Evolutionary conservation across 2,329 filamentous ascomycete species (phyloP).

Genomic region (Monosporascus ibericus): DNA sequence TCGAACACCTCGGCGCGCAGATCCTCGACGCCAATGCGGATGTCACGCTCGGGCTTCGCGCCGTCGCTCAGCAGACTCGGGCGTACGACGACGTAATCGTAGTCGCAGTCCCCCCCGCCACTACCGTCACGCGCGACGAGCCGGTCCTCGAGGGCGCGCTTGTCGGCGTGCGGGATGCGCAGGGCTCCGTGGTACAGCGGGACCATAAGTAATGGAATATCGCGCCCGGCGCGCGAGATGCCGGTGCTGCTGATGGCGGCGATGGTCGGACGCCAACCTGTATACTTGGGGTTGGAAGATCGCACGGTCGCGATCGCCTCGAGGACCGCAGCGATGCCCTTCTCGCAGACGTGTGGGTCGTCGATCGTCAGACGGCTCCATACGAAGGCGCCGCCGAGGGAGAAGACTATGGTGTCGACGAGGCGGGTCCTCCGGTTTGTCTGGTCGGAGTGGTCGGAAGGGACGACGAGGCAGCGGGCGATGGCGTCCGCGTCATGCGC

Average conservation of each 20-base stretch:
- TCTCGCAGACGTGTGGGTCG: conserved; percentile 43
- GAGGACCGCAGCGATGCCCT: conserved; percentile 37
- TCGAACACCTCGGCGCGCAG: conserved; percentile 19
- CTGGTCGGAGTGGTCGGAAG: conserved; percentile 12
- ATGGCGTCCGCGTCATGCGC: conserved; percentile 36
- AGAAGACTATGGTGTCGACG: conserved; percentile 41
- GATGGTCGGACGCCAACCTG: conserved; percentile 25
- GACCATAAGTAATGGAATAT: conserved; percentile 35
- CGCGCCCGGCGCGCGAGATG: conserved; percentile 29
- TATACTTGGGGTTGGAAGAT: background rate
- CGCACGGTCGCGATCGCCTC: conserved; percentile 28
- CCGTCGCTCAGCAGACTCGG: conserved; percentile 31
- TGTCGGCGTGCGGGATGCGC: conserved; percentile 39
- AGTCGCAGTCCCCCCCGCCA: conserved; percentile 19
- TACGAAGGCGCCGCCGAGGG: conserved; percentile 36
- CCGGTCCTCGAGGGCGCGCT: conserved; percentile 37
- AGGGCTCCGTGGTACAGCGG: conserved; percentile 39
- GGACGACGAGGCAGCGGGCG: conserved; percentile 26
- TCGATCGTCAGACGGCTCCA: conserved; percentile 30
- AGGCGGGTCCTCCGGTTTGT: conserved; percentile 13
- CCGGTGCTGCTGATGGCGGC: conserved; percentile 37
- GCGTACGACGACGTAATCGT: conserved; percentile 32
- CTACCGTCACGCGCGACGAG: background rate
- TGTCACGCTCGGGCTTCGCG: conserved; percentile 13
- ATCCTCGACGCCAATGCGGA: conserved; percentile 36